Evolutionary conservation across 345 rosid genomes (phyloP), one percentile per base, ranked within the genome.

Genomic region (Bretschneidera sinensis): DNA sequence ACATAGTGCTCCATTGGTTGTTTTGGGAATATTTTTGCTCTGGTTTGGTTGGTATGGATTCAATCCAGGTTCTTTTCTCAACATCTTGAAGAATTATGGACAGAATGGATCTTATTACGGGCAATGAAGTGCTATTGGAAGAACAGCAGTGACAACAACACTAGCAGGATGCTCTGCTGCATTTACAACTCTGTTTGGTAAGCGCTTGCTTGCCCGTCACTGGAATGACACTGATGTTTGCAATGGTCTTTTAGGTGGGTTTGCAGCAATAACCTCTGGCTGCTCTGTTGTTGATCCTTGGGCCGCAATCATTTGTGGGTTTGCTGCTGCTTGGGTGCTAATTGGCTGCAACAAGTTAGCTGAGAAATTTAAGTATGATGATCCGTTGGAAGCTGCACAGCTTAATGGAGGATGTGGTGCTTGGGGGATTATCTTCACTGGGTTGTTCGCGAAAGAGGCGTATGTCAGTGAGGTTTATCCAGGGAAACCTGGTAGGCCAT

Each of bases 1-100:
- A 21, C 80, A 79, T 11, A 75, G 80, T 28, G 80, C 64, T 0
- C 66, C 83, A 1, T 21, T 79, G 43, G 83, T 79, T 20, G 83
- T 79, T 5, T 60, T 79, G 2, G 83, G 80, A n/a, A 75, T 80
- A 19, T 72, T 75, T 3, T 20, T 79, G 4, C 51, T 79, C 2
- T 79, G 83, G 83, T 75, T 78, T 15, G 78, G 78, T 9, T 71
- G 78, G 78, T 78, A 70, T 24, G 78, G 81, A 9, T 78, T 78
- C 21, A 79, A 79, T 21, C 84, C 84, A 2, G 81, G 84, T 6
- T 79, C 84, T 6, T 79, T 79, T 31, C 17, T 58, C 2, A 76
- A 55, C 21, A 79, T 79, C 34, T 45, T 52, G 22, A 71, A 71
- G 51, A 15, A 63, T 7, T 74, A 74, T 10, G 73, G 77, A 15